Evolutionary conservation across 2,329 filamentous ascomycete genomes (phyloP), one percentile per base, ranked within the genome.

Genomic region (Fusarium zealandicum): DNA sequence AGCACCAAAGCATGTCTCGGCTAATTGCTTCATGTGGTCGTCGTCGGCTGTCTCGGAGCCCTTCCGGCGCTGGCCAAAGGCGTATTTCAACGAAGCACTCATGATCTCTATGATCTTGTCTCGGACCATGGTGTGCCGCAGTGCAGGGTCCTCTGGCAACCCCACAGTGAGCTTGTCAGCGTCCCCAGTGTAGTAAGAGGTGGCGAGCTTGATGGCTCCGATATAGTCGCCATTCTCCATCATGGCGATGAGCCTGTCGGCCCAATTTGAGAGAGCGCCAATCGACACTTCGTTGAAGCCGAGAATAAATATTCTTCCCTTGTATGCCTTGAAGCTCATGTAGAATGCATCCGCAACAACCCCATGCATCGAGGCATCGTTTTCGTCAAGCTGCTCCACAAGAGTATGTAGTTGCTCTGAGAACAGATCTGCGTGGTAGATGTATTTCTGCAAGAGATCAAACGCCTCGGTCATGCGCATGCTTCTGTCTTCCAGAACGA

Each of bases 161-260:
- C 95, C 95, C 48, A 99, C 90, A 0, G 95, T 98, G 43, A 98
- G 82, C 72, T 95, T 97, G 72, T 97, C 92, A n/a, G 91, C 86
- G 68, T 92, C 87, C 18, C 95, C 95, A 7, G 86, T 88, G 70
- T 96, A 98, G 73, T 98, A 99, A 1, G 89, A 90, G 1, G 92
- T 96, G 9, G 93, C 96, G 53, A 99, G 81, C 61, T 89, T 84
- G 55, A 99, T 96, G 2, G 95, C 93, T 11, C 87, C 90, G 60
- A 99, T 90, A 69, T 96, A 96, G 73, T 98, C 92, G n/a, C 95
- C 95, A 51, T 92, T 86, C 71, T 98, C 93, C 90, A 99, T 97
- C 64, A 98, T 80, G 0, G 93, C 93, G 62, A 97, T 87, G 14
- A 99, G 79, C 33, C 95, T 83, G 73, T 99, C 95, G 3, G 95